Percentiles rank a stretch among this genome's conserved stretches.
Evolutionary conservation across 179 eudicot species (phyloP).

Genomic region (Pouteria campechiana): DNA sequence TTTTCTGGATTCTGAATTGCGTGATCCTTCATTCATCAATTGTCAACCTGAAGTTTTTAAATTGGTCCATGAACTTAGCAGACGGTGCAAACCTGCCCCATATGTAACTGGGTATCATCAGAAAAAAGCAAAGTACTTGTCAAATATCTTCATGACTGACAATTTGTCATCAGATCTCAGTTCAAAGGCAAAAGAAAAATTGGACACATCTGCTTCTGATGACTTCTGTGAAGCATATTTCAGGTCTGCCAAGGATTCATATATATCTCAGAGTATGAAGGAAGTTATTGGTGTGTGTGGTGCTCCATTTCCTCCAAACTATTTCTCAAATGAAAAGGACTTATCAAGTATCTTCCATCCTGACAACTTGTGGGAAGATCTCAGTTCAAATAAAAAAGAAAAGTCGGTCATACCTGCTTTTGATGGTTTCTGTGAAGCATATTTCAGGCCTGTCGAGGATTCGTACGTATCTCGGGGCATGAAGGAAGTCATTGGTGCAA

Average conservation of each 20-base stretch:
- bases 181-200: constrained; percentile 18
- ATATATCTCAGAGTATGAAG: too few species aligned
- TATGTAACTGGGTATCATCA: constrained; percentile 6
- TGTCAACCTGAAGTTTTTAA: constrained; percentile 6
- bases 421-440: constrained; percentile 65
- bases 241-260: constrained; percentile 25
- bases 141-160: constrained; percentile 15
- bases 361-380: constrained; percentile 62
- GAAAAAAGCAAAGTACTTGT: constrained; percentile 14
- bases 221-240: constrained; percentile 62
- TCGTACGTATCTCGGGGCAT: too few species aligned
- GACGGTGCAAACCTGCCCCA: constrained; percentile 6
- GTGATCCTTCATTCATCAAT: constrained; percentile 31
- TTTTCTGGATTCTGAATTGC: constrained; percentile 77
- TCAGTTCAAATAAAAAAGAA: constrained; percentile 24
- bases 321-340: too few species aligned
- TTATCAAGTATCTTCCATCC: constrained; percentile 15
- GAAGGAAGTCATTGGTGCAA: too few species aligned
- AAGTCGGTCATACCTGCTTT: constrained; percentile 66
- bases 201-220: constrained; percentile 82
- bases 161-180: constrained; percentile 63
- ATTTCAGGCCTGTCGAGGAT: constrained; percentile 32
- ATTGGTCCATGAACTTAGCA: constrained; percentile 15
- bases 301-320: too few species aligned
- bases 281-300: too few species aligned